Base-by-base conservation (phyloP, 2,329 filamentous ascomycete species). In the Polytolypa hystricis region DNA sequence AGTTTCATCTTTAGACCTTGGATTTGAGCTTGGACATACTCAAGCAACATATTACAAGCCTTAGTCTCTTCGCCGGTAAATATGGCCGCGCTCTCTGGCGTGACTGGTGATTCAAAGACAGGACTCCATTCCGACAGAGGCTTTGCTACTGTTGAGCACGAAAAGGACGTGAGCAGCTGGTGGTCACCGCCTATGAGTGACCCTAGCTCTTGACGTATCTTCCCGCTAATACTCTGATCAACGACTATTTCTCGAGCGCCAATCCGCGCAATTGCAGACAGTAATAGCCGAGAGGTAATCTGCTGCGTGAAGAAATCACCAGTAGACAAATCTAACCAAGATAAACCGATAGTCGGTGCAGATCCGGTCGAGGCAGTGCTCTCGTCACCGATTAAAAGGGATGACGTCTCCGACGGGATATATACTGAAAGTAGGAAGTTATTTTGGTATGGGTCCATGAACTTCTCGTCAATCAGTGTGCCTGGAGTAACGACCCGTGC, bases 401-500 rank as follows among this genome's bases (percentile, higher is more conserved):
- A 17, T 16, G 26, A n/a, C 17, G 4, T n/a, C 8, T 3, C 3
- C 5, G 10, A 15, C 40, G 69, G 60, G 18, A 81, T 56, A 52
- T 93, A 75, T 32, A 96, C 73, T 25, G 84, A 80, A 55, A 96
- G 73, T 21, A 96, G 70, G 57, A 89, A 98, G 56, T 95, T 96
- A 60, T 91, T 95, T 50, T 84, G 78, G 54, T 83, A 89, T 1
- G 86, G 84, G 55, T 96, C 84, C 69, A 98, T 86, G 58, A 96
- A 98, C 50, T 86, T 87, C 61, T 98, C 91, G 58, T 98, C 91
- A 47, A 98, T 94, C 37, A 98, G 67, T 1, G 91, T 98, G 14
- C 91, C 91, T 1, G 91, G 86, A 1, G 91, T 96, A 52, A 98
- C 77, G 47, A 98, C 80, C 39, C 91, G 79, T 12, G 84, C 75